Evolutionary conservation across 352 stramenopile species (phyloP), one percentile per base, ranked within the genome.

Genomic region (Sclerospora graminicola): DNA sequence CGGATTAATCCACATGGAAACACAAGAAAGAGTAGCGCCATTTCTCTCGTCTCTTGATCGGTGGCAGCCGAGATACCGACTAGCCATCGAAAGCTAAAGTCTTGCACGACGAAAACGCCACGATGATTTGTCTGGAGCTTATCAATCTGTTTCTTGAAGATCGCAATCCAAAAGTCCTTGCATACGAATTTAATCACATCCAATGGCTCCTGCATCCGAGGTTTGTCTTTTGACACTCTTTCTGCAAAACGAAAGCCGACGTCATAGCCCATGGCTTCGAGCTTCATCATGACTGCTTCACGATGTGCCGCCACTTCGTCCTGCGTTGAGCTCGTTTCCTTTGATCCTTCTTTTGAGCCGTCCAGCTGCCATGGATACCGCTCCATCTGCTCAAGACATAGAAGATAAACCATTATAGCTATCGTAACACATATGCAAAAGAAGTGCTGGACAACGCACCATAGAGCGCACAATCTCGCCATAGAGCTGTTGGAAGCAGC

Each of bases 171-270:
- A 47, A 98, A 94, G 63, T 98, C 94, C 63, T 98, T 98, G 72
- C 95, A 98, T 24, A 98, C 62, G 61, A 98, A 98, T 71, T 98
- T 98, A 57, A 98, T 95, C 42, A 96, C 88, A 45, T 98, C 93
- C 38, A 98, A 71, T 32, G 85, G 79, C 55, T 95, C 83, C 18
- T 78, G 51, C 75, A 93, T 89, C 24, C 82, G 79, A 32, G 82
- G 60, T 4, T 77, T 69, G 34, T 93, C 82, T 48, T 75, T 83
- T 6, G 72, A 69, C 11, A 57, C 72, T 10, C 76, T 61, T 38
- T 93, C 82, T 0, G 75, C 79, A 33, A 91, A 91, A 31, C 82
- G 79, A 34, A 82, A 93, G 51, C 82, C 82, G 4, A 88, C 79
- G 50, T 93, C 77, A 53, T 89, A 90, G 28, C 82, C 82, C 77